Percentiles rank a stretch among this genome's conserved stretches.
phyloP scores from a whole-genome alignment of 192 early-diverging fungal genomes.

The Dimargaris verticillata region DNA sequence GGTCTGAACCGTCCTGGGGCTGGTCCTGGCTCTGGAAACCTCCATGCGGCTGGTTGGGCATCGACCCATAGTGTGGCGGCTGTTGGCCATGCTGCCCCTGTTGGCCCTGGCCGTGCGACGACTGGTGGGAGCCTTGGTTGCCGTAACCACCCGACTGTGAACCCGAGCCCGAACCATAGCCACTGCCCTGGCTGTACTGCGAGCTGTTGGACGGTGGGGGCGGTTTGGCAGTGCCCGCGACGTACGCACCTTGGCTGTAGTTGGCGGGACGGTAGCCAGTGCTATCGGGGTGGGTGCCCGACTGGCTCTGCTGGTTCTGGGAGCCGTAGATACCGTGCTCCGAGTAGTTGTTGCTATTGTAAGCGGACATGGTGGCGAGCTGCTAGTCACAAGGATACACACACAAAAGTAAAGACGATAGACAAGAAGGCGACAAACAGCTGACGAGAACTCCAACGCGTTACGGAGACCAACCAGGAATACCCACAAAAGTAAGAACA shows the following conservation, averaged over 20 bases:
- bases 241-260: conserved; percentile 11
- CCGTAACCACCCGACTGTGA: not conserved
- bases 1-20: not conserved
- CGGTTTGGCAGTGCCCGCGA: conserved; percentile 8
- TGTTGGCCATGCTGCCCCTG: not conserved
- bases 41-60: not conserved
- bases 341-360: conserved; percentile 11
- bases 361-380: not conserved
- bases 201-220: not conserved
- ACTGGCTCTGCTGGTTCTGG: not conserved
- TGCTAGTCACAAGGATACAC: too few relatives aligned
- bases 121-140: not conserved
- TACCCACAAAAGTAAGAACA: too few relatives aligned
- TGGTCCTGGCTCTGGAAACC: not conserved
- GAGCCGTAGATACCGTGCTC: conserved; percentile 7
- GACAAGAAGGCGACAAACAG: too few relatives aligned
- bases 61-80: not conserved
- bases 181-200: not conserved
- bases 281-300: not conserved
- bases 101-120: not conserved
- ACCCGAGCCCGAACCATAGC: not conserved
- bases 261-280: conserved; percentile 1
- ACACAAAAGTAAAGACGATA: too few relatives aligned
- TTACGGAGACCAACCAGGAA: too few relatives aligned
- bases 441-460: too few relatives aligned